Conservation (phyloP, 2,329 filamentous ascomycete species). For the Ophiostoma sp. region DNA sequence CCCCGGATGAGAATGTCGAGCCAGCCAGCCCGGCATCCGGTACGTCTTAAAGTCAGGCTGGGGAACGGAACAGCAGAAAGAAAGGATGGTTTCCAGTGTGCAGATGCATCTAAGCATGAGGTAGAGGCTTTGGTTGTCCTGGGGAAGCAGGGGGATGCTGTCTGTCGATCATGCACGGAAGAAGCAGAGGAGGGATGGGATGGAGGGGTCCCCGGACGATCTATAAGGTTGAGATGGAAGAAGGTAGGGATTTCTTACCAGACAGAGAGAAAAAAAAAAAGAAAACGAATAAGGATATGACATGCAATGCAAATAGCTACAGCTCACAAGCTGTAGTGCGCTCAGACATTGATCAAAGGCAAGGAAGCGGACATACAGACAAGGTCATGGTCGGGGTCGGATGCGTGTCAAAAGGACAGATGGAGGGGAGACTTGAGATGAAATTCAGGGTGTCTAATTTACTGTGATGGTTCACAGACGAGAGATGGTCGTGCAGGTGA, state of each 20-base stretch:
- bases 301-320: background rate
- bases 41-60: background rate
- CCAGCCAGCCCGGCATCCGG: background rate
- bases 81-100: background rate
- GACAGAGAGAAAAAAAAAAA: background rate
- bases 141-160: conserved; percentile 9
- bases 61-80: background rate
- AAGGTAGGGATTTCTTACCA: background rate
- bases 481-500: background rate
- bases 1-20: background rate
- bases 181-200: background rate
- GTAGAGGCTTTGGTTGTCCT: background rate
- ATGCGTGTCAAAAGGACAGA: background rate
- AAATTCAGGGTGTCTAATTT: background rate
- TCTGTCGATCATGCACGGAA: conserved; percentile 5
- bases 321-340: background rate
- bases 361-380: background rate
- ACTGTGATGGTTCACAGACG: background rate
- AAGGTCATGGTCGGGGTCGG: background rate
- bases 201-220: background rate
- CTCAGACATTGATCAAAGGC: conserved; percentile 10
- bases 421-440: background rate
- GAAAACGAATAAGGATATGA: background rate
- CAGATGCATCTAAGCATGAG: background rate
- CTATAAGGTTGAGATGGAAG: background rate